Base-by-base conservation (phyloP, 805 yeast genomes). In the Saccharomyces cerevisiae region DNA sequence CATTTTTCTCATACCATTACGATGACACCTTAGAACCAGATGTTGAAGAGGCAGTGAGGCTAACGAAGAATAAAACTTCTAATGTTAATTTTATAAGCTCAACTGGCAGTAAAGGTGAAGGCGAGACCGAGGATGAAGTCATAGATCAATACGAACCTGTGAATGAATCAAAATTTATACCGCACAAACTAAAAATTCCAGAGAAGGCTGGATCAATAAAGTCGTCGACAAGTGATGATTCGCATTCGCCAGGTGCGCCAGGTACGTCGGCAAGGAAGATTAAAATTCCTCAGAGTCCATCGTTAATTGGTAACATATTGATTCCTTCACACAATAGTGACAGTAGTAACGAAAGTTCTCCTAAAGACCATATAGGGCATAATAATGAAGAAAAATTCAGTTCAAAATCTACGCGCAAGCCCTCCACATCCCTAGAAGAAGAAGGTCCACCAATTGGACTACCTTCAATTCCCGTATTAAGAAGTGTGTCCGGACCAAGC, bases 1-100 rank as follows among this genome's bases (percentile, higher is more conserved):
- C 54, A 29, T 48, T 51, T 27, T 51, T 47, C 4, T 50, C 54
- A 3, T 47, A 29, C 11, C 48, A 48, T 13, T 54, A 57, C 47
- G 53, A 56, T 21, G 56, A 55, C 8, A 54, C 60, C 6, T 46
- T 56, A 14, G 65, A 59, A 29, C 66, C 67, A 10, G 57, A 58
- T 32, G 58, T 66, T 22, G 69, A 63, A 31, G 63, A 65, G 41
- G 70, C 70, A 6, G 68, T 63, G 0, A 52, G 57, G 41, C 49
- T 59, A 4, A 53, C 65, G 29, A 62, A 56, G 51, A 52, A 53
- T 24, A 67, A 65, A 41, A 61, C 57, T 48, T 17, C 43, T 4
- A 21, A 17, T 36, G 43, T 36, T 8, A 36, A 36, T 17, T 36
- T n/a, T 21, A 36, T 36, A 6, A 36, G 43, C 17, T 6, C 43